Evolutionary conservation across 768 basidiomycete genomes (phyloP), one percentile per base, ranked within the genome.

Genomic region (Tylopilus plumbeoviolaceoides): DNA sequence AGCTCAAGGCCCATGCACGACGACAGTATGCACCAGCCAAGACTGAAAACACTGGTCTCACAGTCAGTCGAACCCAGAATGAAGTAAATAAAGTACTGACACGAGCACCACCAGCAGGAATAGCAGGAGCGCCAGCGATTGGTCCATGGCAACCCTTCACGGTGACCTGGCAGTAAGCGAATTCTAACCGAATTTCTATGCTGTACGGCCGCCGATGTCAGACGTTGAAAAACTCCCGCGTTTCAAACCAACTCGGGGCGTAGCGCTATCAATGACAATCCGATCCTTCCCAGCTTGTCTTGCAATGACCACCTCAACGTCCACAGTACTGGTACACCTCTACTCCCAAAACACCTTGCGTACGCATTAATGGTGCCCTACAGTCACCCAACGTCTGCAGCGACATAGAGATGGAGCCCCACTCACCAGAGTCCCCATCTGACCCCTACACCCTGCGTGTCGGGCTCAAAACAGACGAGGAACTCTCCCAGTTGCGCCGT

Each of bases 381-480:
- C 25, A 66, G 61, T 27, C 35, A 0, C 35, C 51, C 18, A 27
- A 46, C 10, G 1, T 20, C 18, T 36, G 0, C 25, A 33, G 48
- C 11, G 68, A 74, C 51, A 30, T 80, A 25, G 83, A 83, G 63
- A 71, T 67, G 60, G 66, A 63, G 36, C 69, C 73, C 23, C 65
- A 50, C 31, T 68, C 68, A 11, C 63, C 63, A 50, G 62, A 71
- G 48, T 39, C 70, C 47, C 65, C 64, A 12, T 58, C 70, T 21
- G 89, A 92, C 70, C 89, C 90, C 3, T 92, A 77, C 70, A 79
- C 74, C 56, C 75, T 91, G 61, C 78, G 79, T 49, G 75, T 70
- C 55, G 84, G 82, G 11, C 54, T 87, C 54, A 78, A 85, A 60
- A 72, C 82, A 10, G 82, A 85, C 40, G 78, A 77, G 36, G 77